A percentile compares a stretch with the other conserved stretches of the same genome.
Conservation (phyloP, 2,329 filamentous ascomycete species). For the Fusarium albidum region DNA sequence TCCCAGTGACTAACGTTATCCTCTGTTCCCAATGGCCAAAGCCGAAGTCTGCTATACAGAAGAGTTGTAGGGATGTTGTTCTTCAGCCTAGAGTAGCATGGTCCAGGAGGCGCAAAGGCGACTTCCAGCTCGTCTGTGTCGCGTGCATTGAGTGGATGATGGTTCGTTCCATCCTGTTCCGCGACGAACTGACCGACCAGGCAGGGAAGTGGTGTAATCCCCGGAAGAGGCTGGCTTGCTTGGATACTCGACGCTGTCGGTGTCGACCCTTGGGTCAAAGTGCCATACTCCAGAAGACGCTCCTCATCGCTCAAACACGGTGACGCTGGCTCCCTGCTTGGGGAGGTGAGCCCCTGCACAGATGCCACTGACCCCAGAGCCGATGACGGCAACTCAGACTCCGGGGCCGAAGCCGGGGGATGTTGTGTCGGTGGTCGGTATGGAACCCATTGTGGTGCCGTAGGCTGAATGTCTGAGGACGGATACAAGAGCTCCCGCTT, state of each 20-base stretch:
- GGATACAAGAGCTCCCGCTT: too few relatives aligned
- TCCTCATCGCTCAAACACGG: conserved; percentile 47
- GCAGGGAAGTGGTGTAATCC: conserved; percentile 33
- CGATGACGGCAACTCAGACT: conserved; percentile 47
- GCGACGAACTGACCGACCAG: conserved; percentile 11
- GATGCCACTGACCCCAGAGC: conserved; percentile 50
- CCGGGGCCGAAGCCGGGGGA: conserved; percentile 8
- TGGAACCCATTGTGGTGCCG: conserved; percentile 8
- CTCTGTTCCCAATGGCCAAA: conserved; percentile 66
- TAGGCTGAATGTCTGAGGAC: not conserved
- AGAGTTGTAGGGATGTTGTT: conserved; percentile 75
- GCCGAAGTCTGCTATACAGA: conserved; percentile 51
- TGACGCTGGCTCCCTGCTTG: conserved; percentile 45
- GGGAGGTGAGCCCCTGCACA: conserved; percentile 47
- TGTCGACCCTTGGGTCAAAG: conserved; percentile 41
- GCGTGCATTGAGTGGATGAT: not conserved
- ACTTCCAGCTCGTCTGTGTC: conserved; percentile 9
- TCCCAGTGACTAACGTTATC: conserved; percentile 65
- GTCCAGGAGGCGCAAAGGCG: conserved; percentile 38
- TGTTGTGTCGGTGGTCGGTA: conserved; percentile 1
- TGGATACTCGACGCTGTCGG: conserved; percentile 46
- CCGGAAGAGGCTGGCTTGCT: conserved; percentile 40
- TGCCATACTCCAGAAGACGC: conserved; percentile 49
- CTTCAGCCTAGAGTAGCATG: conserved; percentile 68
- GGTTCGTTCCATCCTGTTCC: not conserved